Percentiles rank a stretch among this genome's conserved stretches.
These are phyloP conservation scores for Leishmania guyanensis DNA, from an alignment of 208 protist genomes.

Conservation along the genomic window DNA sequence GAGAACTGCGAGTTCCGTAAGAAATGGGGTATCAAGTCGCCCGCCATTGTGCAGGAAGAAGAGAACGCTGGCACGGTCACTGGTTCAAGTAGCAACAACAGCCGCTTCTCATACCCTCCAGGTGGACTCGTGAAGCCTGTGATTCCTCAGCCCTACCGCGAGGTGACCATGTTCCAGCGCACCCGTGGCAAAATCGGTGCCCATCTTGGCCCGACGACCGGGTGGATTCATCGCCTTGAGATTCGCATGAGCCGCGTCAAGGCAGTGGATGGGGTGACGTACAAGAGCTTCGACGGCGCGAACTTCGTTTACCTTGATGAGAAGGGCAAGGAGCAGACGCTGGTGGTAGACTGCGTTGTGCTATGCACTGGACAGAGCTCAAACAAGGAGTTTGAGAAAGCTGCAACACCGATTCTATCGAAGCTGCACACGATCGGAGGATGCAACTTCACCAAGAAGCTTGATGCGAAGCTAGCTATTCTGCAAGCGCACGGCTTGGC, in stretches of 20 bases:
- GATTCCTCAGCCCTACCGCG: constrained; percentile 21
- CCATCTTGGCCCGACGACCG: constrained; percentile 84
- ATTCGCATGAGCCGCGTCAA: constrained; percentile 78
- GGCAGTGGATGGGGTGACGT: constrained; percentile 67
- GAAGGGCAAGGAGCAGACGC: constrained; percentile 34
- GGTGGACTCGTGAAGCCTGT: constrained; percentile 55
- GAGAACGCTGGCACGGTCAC: neutral
- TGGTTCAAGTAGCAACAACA: neutral
- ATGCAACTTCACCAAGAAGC: constrained; percentile 62
- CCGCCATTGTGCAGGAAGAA: neutral
- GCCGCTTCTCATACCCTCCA: neutral
- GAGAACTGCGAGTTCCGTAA: constrained; percentile 42
- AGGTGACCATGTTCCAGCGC: constrained; percentile 79
- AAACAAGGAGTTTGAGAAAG: constrained; percentile 46
- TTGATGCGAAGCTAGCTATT: constrained; percentile 86
- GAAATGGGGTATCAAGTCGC: constrained; percentile 76
- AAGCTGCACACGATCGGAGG: constrained; percentile 59
- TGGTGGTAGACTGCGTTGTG: constrained; percentile 84
- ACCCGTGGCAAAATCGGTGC: constrained; percentile 78
- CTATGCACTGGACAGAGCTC: constrained; percentile 89
- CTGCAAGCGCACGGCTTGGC: constrained; percentile 59
- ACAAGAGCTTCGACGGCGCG: constrained; percentile 85
- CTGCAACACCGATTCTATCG: constrained; percentile 20
- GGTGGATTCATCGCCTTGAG: constrained; percentile 91
- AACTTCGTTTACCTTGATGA: constrained; percentile 53